These are phyloP conservation scores for Tympanopsis confertula DNA, from an alignment of 2,329 filamentous ascomycete species.

Conservation along the genomic window DNA sequence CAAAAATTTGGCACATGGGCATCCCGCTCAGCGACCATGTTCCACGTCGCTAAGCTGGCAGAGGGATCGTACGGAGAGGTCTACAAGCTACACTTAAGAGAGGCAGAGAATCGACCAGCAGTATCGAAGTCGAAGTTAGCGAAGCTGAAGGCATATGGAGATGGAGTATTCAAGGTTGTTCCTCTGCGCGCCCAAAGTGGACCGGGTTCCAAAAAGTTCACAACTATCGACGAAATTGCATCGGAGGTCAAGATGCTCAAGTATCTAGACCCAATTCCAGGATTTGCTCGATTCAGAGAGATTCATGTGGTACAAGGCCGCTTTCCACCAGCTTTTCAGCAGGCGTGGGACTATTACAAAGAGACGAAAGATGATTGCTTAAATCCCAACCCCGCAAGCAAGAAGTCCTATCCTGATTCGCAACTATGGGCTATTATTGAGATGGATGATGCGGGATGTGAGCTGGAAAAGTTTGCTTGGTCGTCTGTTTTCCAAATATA, in stretches of 20 bases:
- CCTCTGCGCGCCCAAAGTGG: constrained; percentile 17
- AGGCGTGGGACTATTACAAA: neutral
- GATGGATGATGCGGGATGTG: constrained; percentile 1
- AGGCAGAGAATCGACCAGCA: neutral
- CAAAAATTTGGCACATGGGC: constrained; percentile 25
- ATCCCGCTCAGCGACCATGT: constrained; percentile 18
- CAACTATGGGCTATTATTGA: neutral
- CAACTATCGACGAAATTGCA: constrained; percentile 31
- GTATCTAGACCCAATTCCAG: constrained; percentile 1
- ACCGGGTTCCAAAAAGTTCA: constrained; percentile 24
- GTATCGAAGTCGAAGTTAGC: constrained; percentile 1
- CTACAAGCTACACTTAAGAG: constrained; percentile 12
- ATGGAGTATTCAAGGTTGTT: constrained; percentile 31
- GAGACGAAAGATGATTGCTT: neutral
- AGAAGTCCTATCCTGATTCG: neutral
- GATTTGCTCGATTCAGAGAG: constrained; percentile 1
- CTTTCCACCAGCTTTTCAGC: neutral
- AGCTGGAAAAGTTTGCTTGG: constrained; percentile 18
- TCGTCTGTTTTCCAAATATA: constrained; percentile 26
- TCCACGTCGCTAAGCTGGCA: constrained; percentile 42
- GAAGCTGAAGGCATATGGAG: constrained; percentile 14
- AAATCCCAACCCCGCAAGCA: neutral
- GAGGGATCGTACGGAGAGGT: constrained; percentile 57
- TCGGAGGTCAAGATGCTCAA: constrained; percentile 36
- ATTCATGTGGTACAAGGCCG: constrained; percentile 1